Evolutionary conservation across 1,139 yeast species (phyloP).

Genomic region (Zygosaccharomyces pseudobailii): DNA sequence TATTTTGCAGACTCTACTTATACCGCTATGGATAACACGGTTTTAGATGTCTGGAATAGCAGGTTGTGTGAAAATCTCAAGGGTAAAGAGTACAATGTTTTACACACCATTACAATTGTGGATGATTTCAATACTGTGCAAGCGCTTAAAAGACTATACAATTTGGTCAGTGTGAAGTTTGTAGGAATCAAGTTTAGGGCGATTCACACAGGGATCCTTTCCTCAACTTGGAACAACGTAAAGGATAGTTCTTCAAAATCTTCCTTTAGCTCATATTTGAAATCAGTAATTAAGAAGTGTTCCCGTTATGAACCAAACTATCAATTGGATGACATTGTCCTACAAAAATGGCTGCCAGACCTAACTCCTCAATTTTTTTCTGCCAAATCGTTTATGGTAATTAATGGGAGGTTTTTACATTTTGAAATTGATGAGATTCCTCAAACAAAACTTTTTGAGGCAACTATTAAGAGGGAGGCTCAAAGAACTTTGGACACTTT

Average conservation of each 20-base stretch:
- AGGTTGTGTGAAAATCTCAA: constrained; percentile 16
- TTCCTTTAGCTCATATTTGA: not conserved
- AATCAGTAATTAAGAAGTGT: not conserved
- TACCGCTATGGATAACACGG: constrained; percentile 20
- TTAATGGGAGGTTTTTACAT: constrained; percentile 33
- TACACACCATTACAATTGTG: constrained; percentile 31
- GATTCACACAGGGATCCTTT: constrained; percentile 23
- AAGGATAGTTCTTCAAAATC: constrained; percentile 6
- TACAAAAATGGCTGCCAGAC: constrained; percentile 27
- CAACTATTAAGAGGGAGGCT: constrained; percentile 50
- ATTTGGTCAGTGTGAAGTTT: constrained; percentile 19
- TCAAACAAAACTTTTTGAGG: constrained; percentile 40
- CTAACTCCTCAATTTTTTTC: constrained; percentile 14
- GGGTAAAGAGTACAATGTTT: constrained; percentile 15
- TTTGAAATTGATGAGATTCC: constrained; percentile 25
- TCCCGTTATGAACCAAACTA: not conserved
- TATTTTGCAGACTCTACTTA: constrained; percentile 30
- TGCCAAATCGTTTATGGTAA: constrained; percentile 18
- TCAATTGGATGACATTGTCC: not conserved
- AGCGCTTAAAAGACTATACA: constrained; percentile 22
- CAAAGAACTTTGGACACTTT: constrained; percentile 48
- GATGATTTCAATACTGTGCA: constrained; percentile 25
- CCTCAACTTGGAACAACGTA: constrained; percentile 18
- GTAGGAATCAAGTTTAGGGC: constrained; percentile 30
- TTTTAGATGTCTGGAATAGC: constrained; percentile 11